These are phyloP conservation scores for Claviceps humidiphila DNA, from an alignment of 2,329 filamentous ascomycete species.

Conservation along the genomic window DNA sequence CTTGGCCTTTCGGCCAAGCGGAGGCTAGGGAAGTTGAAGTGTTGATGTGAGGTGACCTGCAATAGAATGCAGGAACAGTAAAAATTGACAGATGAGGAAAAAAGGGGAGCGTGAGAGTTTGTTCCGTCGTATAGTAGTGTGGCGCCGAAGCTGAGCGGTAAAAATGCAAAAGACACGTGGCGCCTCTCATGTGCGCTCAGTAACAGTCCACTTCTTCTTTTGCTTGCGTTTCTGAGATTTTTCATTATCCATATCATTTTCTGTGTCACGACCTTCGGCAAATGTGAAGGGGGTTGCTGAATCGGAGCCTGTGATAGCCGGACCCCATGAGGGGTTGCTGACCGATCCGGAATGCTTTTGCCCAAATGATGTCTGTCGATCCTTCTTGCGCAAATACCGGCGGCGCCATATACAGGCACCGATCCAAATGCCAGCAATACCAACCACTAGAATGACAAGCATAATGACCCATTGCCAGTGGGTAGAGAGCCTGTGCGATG, in stretches of 20 bases:
- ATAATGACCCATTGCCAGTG: constrained; percentile 77
- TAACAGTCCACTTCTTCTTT: constrained; percentile 35
- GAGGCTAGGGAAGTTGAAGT: background rate
- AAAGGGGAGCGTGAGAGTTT: background rate
- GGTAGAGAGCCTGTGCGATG: constrained; percentile 41
- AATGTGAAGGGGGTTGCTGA: constrained; percentile 11
- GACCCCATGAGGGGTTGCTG: constrained; percentile 22
- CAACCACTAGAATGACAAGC: constrained; percentile 60
- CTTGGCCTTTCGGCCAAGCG: background rate
- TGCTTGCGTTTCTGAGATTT: constrained; percentile 18
- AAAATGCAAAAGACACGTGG: background rate
- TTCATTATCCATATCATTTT: constrained; percentile 5
- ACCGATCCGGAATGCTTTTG: constrained; percentile 27
- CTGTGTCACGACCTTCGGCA: constrained; percentile 5
- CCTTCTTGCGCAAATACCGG: constrained; percentile 58
- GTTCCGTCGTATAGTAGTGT: background rate
- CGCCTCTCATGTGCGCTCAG: constrained; percentile 25
- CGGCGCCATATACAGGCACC: constrained; percentile 58
- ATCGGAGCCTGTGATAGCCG: constrained; percentile 13
- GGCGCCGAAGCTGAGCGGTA: background rate
- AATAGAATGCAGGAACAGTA: too few species aligned
- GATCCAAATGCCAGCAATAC: constrained; percentile 52
- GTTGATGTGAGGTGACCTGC: background rate
- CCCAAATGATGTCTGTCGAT: constrained; percentile 30
- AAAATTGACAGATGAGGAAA: background rate